Conservation (phyloP, 768 basidiomycete genomes). For the Peribolospora kevripleyi region DNA sequence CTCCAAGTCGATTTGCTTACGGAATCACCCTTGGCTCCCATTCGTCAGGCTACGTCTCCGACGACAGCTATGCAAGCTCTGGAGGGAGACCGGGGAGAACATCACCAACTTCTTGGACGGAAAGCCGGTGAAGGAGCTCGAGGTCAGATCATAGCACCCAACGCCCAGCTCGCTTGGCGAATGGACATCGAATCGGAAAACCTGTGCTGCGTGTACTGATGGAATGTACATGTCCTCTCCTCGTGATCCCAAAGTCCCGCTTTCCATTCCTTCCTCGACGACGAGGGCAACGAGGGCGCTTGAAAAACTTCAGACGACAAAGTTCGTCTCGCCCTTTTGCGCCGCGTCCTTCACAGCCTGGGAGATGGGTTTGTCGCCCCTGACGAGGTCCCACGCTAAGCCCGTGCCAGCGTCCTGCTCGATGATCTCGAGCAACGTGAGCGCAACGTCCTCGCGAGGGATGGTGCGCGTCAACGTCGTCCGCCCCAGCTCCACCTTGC, state of each 20-base stretch:
- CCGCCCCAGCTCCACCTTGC: conserved; percentile 30
- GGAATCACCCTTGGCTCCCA: not conserved
- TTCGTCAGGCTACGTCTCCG: conserved; percentile 3
- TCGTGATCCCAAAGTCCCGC: too few species aligned
- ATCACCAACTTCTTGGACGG: conserved; percentile 33
- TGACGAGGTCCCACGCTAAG: conserved; percentile 35
- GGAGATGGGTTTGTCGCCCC: conserved; percentile 28
- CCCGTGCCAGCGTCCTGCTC: conserved; percentile 33
- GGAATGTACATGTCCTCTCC: too few species aligned
- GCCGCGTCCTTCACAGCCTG: conserved; percentile 30
- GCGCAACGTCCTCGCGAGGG: conserved; percentile 37
- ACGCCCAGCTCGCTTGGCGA: too few species aligned
- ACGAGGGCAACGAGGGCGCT: too few species aligned
- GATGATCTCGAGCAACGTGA: conserved; percentile 26
- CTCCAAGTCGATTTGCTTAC: too few species aligned
- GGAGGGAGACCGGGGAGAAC: conserved; percentile 34
- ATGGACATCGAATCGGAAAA: too few species aligned
- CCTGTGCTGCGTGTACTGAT: too few species aligned
- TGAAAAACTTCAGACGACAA: not conserved
- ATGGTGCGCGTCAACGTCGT: conserved; percentile 29
- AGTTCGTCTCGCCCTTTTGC: conserved; percentile 28
- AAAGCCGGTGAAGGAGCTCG: conserved; percentile 14
- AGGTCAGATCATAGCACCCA: not conserved
- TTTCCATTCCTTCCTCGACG: too few species aligned
- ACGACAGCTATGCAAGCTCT: conserved; percentile 24